phyloP scores from a whole-genome alignment of 1,139 yeast species.

The Starmera stellimalicola region DNA sequence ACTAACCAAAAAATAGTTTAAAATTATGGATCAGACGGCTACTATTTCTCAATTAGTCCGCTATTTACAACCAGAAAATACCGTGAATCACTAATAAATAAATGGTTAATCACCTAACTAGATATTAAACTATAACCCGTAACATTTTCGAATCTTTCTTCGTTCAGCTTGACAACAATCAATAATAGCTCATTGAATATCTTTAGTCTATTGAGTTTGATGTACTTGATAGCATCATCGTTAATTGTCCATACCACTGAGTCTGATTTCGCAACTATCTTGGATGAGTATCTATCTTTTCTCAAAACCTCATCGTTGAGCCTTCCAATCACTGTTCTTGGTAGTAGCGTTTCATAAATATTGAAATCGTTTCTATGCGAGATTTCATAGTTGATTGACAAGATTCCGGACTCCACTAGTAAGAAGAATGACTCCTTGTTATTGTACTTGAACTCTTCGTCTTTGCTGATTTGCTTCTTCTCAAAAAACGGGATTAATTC shows the following conservation, averaged over 20 bases:
- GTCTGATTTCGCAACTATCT: constrained; percentile 28
- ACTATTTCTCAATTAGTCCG: background rate
- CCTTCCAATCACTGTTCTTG: constrained; percentile 81
- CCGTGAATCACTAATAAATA: background rate
- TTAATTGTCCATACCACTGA: constrained; percentile 71
- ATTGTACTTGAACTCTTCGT: constrained; percentile 9
- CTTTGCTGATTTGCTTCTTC: constrained; percentile 25
- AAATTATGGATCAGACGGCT: background rate
- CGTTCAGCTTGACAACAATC: constrained; percentile 55
- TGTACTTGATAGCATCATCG: constrained; percentile 31
- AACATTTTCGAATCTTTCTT: constrained; percentile 66
- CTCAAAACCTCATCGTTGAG: constrained; percentile 14
- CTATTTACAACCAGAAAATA: background rate
- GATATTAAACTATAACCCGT: constrained; percentile 63
- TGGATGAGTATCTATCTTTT: constrained; percentile 12
- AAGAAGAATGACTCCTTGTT: constrained; percentile 48
- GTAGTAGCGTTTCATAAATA: constrained; percentile 68
- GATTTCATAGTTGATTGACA: constrained; percentile 50
- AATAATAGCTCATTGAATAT: constrained; percentile 62
- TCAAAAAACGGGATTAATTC: constrained; percentile 43
- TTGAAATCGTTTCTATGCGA: constrained; percentile 20
- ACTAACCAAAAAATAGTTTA: background rate
- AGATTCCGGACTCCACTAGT: constrained; percentile 71
- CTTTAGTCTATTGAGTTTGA: constrained; percentile 31
- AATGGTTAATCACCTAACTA: constrained; percentile 14